Evolutionary conservation across 768 basidiomycete genomes (phyloP), one percentile per base, ranked within the genome.

Genomic region (Chalciporus chontae): DNA sequence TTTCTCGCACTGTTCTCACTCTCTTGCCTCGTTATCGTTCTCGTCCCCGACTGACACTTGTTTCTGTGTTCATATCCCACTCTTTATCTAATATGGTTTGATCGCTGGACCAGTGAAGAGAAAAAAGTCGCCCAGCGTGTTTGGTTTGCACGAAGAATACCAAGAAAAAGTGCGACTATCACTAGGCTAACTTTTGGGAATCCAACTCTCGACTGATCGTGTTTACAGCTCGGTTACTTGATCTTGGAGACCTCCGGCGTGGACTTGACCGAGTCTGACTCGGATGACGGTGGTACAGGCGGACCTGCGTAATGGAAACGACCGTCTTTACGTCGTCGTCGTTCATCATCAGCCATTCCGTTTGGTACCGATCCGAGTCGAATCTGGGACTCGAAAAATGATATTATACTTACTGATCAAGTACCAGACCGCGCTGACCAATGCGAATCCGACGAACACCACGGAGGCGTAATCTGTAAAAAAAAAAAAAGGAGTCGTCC

Each of bases 401-500:
- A n/a, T n/a, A n/a, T n/a, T n/a, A 10, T 21, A 75, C 78, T 37
- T 52, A 82, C 80, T 73, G 50, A 81, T 74, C 26, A 74, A 41
- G 55, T 85, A 86, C 84, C 83, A 86, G 21, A 73, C 66, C 0
- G 74, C 78, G 45, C 82, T 83, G 27, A 85, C 74, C 14, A 68
- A 51, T 1, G 69, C 79, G 52, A 86, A 85, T 4, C 79, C 83
- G 36, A 82, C 77, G 50, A 84, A 85, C 14, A 85, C 82, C 13
- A 80, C 83, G 8, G 79, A 78, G 10, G 83, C 83, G 52, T 83
- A 84, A 66, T 87, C 84, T 85, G 34, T 15, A 15, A 36, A 36
- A n/a, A 36, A 2, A 6, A 15, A 36, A 36, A n/a, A 36, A 2
- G n/a, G 34, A n/a, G 5, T 15, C 3, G 15, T 13, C 11, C 27